Base-by-base conservation (phyloP, 495 filamentous ascomycete genomes). In the Schizothecium vesticola region DNA sequence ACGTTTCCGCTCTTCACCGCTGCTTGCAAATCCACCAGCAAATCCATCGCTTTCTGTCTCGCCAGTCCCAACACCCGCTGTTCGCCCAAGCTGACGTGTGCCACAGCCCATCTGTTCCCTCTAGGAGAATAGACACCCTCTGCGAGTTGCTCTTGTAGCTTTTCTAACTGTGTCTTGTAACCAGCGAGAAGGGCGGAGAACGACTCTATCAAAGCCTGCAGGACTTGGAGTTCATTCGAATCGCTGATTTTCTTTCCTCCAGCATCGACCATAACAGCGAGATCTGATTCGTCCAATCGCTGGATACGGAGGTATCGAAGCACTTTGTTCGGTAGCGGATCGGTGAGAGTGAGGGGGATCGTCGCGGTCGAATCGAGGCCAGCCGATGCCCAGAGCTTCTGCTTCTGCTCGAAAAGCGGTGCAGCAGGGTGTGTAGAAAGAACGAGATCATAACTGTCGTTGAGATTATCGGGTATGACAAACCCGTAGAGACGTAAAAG, bases 401-500 rank as follows among this genome's bases (percentile, higher is more conserved):
- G 71, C 73, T 76, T 76, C 65, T 73, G 68, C 64, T 76, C 73
- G 61, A 65, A 76, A 33, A 73, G 67, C 65, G 74, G 73, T 61
- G 73, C 73, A n/a, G 51, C 51, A 66, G 71, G 69, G 63, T 76
- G 74, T 31, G 73, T 76, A 65, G 71, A 33, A 66, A 76, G 74
- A 61, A 76, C 73, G 61, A 76, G 64, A 68, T 76, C 74, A 67
- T 76, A 76, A 71, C 71, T 71, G 73, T 76, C 73, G 73, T 76
- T 75, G 63, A 71, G 74, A 70, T 76, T 76, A 64, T 63, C 72
- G n/a, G 69, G 67, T 59, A 76, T 55, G 60, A 76, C 71, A 64
- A 76, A 76, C 66, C 74, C 74, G 65, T 77, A 77, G 70, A 77
- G 74, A 74, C 75, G 74, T 64, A 73, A 73, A 67, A 77, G 70